Evolutionary conservation across 495 filamentous ascomycete genomes (phyloP).

Genomic region (Tuber magnatum): DNA sequence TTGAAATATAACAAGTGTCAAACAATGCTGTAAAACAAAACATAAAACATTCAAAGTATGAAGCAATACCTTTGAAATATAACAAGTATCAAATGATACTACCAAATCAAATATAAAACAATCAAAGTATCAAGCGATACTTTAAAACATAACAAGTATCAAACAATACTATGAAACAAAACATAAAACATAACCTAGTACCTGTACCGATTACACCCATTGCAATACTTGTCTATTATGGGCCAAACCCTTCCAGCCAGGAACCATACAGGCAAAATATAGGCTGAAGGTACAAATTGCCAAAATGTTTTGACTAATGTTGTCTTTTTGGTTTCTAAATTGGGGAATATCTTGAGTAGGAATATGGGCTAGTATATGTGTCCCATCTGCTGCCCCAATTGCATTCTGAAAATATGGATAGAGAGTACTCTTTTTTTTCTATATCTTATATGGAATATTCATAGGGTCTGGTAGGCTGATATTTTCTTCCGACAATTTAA

Average conservation of each 20-base stretch:
- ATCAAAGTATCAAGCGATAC: no score
- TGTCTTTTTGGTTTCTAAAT: conserved; percentile 15
- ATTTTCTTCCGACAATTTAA: not conserved
- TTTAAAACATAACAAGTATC: no score
- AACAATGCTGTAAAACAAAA: no score
- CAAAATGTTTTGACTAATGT: conserved; percentile 17
- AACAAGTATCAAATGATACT: no score
- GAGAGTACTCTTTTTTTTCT: not conserved
- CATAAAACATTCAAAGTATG: no score
- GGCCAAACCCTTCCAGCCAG: conserved; percentile 13
- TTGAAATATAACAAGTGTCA: no score
- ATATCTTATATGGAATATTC: not conserved
- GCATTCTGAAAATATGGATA: conserved; percentile 25
- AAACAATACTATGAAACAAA: no score
- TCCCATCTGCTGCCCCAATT: conserved; percentile 22
- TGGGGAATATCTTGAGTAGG: not conserved
- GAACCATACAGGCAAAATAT: conserved; percentile 11
- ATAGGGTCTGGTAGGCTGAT: not conserved
- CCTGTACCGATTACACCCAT: no score
- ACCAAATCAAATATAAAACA: no score
- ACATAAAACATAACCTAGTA: no score
- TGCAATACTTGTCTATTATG: conserved; percentile 8
- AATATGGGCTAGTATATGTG: conserved; percentile 14
- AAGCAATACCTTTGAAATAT: no score
- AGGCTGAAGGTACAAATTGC: conserved; percentile 11